phyloP scores from a whole-genome alignment of 192 early-diverging fungal genomes.

The Umbelopsis sp. region DNA sequence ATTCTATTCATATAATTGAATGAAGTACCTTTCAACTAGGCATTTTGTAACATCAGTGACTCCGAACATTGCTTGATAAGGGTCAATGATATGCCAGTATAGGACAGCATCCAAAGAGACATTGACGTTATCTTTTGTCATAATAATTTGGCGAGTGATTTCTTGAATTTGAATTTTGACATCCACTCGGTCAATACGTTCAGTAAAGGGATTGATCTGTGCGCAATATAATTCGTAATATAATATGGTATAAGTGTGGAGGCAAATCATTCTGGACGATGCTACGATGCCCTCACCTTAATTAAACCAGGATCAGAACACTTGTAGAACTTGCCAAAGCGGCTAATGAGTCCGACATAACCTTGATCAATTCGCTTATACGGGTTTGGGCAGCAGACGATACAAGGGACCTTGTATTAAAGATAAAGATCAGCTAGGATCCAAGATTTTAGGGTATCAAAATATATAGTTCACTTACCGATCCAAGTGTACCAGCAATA shows the following conservation, averaged over 20 bases:
- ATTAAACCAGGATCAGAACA: conserved; percentile 58
- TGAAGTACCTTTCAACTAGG: conserved; percentile 71
- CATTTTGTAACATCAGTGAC: conserved; percentile 82
- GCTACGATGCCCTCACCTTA: conserved; percentile 43
- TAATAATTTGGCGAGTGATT: conserved; percentile 72
- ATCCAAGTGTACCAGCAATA: conserved; percentile 44
- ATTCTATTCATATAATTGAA: not conserved
- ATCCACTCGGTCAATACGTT: conserved; percentile 45
- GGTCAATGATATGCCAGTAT: conserved; percentile 83
- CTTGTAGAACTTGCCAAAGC: conserved; percentile 65
- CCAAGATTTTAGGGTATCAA: not conserved
- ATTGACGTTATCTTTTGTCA: conserved; percentile 91
- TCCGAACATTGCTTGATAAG: conserved; percentile 78
- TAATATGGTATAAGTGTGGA: not conserved
- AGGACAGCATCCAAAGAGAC: conserved; percentile 85
- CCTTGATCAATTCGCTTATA: conserved; percentile 73
- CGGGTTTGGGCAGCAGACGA: conserved; percentile 61
- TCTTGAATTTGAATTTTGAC: conserved; percentile 57
- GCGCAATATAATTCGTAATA: not conserved
- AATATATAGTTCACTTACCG: conserved; percentile 26
- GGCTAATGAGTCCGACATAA: conserved; percentile 65
- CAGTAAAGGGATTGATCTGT: conserved; percentile 52
- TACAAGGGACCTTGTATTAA: conserved; percentile 39
- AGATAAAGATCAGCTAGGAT: not conserved
- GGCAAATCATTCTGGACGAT: not conserved